Base-by-base conservation (phyloP, 73 alveolate genomes). In the Paramecium biaurelia region DNA sequence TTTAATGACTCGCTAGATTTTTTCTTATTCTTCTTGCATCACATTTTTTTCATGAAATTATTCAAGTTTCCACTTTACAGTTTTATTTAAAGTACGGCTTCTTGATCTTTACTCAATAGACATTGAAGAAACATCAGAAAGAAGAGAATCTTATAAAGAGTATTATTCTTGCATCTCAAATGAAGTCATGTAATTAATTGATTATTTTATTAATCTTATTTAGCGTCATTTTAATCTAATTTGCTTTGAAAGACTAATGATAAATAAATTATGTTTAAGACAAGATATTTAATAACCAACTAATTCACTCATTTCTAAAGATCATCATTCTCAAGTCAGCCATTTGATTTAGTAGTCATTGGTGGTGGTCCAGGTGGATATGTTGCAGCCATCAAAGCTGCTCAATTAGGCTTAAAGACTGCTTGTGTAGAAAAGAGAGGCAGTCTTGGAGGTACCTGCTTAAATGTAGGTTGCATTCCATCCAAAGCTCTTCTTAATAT, bases 351-450 rank as follows among this genome's bases (percentile, higher is more conserved):
- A 14, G 97, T 96, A 10, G 96, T 95, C 26, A 87, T 95, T 56
- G 99, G 98, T 24, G 99, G 97, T 24, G 99, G 99, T 72, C 99
- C 99, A 72, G 99, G 98, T 63, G 99, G 99, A 28, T 94, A 92
- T 89, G 99, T 96, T 57, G 99, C 99, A 11, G 99, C 99, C 10
- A 97, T 98, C 92, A 98, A 98, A 93, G 99, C 99, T n/a, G 99
- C 97, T 9, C 95, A 98, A 94, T 89, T 93, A 68, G 99, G 99
- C 43, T 85, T 98, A 68, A 98, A 98, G 96, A 97, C 99, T 2
- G 99, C 96, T 30, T 97, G 99, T 95, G 92, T 98, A 70, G 99
- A 98, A 93, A 96, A 96, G 95, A 93, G 99, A 89, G 99, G 99
- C 7, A 57, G 97, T 5, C 93, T 98, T 5, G 99, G 99, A 15